These are phyloP conservation scores for Rostrohypoxylon terebratum DNA, from an alignment of 495 filamentous ascomycete species.

Conservation along the genomic window DNA sequence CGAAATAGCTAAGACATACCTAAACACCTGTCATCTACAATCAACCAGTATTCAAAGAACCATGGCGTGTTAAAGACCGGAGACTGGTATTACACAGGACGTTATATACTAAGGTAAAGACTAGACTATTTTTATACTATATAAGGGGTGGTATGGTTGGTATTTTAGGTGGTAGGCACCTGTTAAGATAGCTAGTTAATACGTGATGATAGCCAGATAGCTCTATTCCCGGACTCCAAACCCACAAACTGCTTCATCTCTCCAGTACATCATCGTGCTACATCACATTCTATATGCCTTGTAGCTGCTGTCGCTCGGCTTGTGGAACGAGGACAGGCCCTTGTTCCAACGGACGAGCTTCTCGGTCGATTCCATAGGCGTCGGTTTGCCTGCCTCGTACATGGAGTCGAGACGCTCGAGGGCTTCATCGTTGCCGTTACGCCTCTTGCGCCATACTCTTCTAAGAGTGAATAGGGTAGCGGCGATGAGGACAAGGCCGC, in stretches of 20 bases:
- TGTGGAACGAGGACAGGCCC: conserved; percentile 46
- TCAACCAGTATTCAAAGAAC: neutral
- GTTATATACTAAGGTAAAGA: conserved; percentile 29
- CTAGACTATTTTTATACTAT: conserved; percentile 28
- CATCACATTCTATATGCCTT: conserved; percentile 50
- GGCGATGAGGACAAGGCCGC: conserved; percentile 36
- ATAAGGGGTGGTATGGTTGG: conserved; percentile 16
- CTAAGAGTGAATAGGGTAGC: conserved; percentile 38
- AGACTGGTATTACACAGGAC: conserved; percentile 16
- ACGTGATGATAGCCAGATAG: conserved; percentile 7
- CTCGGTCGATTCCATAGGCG: conserved; percentile 40
- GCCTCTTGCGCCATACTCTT: conserved; percentile 46
- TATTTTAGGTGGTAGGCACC: conserved; percentile 6
- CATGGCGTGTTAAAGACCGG: conserved; percentile 8
- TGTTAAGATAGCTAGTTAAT: conserved; percentile 14
- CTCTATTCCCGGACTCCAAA: conserved; percentile 29
- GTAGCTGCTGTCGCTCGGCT: conserved; percentile 36
- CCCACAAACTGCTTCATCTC: conserved; percentile 17
- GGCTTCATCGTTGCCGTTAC: conserved; percentile 43
- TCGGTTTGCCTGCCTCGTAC: conserved; percentile 45
- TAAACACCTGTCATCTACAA: neutral
- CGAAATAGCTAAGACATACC: neutral
- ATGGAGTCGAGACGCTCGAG: conserved; percentile 38
- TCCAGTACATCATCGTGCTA: neutral
- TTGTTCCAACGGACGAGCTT: conserved; percentile 48